Evolutionary conservation across 768 basidiomycete species (phyloP).

Genomic region (Serpula lacrymans): DNA sequence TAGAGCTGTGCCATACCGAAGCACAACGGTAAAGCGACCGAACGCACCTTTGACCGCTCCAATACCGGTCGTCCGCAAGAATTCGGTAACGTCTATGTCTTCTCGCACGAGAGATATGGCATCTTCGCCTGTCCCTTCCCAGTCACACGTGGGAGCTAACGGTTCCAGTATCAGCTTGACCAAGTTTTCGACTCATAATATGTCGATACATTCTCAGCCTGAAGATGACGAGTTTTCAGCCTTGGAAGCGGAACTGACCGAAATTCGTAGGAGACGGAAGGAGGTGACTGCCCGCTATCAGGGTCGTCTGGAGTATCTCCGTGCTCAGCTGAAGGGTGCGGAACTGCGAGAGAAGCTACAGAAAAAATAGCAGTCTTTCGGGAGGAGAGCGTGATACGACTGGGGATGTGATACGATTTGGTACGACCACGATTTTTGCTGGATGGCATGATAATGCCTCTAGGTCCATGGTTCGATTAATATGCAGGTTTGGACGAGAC

Average conservation of each 20-base stretch:
- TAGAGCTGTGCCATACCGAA: constrained; percentile 35
- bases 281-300: constrained; percentile 75
- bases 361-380: too few species aligned
- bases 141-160: constrained; percentile 29
- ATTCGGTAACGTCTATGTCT: constrained; percentile 59
- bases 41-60: too few species aligned
- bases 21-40: constrained; percentile 31
- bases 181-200: constrained; percentile 38
- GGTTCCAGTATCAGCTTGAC: constrained; percentile 49
- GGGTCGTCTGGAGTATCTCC: constrained; percentile 72
- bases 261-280: constrained; percentile 64
- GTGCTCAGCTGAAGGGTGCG: constrained; percentile 79
- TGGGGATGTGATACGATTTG: constrained; percentile 1
- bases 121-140: constrained; percentile 25
- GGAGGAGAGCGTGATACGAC: constrained; percentile 32
- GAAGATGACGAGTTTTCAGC: constrained; percentile 35
- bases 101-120: constrained; percentile 40
- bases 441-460: too few species aligned
- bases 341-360: constrained; percentile 80
- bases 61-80: constrained; percentile 43
- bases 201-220: constrained; percentile 15
- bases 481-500: too few species aligned
- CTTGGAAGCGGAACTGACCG: constrained; percentile 59
- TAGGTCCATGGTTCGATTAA: too few species aligned
- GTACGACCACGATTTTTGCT: too few species aligned